phyloP scores from a whole-genome alignment of 2,329 filamentous ascomycete genomes.

The Scopulariopsis brevicaulis region DNA sequence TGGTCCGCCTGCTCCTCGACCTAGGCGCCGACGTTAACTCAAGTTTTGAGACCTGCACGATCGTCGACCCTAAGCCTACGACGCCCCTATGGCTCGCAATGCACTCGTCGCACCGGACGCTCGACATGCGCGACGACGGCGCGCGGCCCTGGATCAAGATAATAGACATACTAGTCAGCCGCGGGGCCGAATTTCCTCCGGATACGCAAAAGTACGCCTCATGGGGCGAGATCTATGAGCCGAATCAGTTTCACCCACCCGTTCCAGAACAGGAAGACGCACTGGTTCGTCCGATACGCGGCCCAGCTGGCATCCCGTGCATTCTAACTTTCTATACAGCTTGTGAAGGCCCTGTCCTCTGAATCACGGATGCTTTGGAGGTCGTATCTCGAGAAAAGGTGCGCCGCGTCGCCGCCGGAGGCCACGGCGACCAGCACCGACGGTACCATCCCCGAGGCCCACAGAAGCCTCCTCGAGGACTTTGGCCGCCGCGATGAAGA shows the following conservation, averaged over 20 bases:
- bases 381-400: not conserved
- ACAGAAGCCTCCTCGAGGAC: not conserved
- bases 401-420: not conserved
- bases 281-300: not conserved
- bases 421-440: not conserved
- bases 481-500: not conserved
- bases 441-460: not conserved
- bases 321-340: not conserved
- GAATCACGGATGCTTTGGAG: not conserved
- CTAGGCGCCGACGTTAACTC: not conserved
- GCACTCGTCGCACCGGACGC: not conserved
- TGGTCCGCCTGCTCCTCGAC: not conserved
- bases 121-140: not conserved
- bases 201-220: not conserved
- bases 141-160: not conserved
- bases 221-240: not conserved
- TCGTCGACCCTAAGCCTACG: not conserved
- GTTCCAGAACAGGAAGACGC: not conserved
- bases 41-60: not conserved
- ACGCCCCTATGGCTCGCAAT: not conserved
- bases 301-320: not conserved
- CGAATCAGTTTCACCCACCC: not conserved
- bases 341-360: not conserved
- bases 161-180: not conserved
- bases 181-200: not conserved